A percentile compares a stretch with the other conserved stretches of the same genome.
These are phyloP conservation scores for Mycena vitilis DNA, from an alignment of 768 basidiomycete species.

Conservation along the genomic window DNA sequence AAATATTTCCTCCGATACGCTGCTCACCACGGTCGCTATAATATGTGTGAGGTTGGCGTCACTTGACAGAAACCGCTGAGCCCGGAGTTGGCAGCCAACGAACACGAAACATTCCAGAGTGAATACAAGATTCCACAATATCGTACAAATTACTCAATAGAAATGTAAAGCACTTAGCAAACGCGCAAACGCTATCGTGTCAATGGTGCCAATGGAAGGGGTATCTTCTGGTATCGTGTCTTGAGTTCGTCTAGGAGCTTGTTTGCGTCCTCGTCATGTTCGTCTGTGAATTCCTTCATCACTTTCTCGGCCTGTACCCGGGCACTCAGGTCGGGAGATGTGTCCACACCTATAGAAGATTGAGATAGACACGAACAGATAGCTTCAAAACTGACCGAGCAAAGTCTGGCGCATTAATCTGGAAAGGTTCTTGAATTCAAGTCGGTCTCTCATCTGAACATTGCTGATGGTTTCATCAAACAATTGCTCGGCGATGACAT, in stretches of 20 bases:
- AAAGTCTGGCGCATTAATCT: not conserved
- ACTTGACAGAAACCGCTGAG: not conserved
- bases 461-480: constrained; percentile 3
- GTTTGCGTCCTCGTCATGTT: constrained; percentile 8
- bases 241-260: constrained; percentile 12
- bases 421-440: not conserved
- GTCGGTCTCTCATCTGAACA: not conserved
- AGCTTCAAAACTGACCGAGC: not conserved
- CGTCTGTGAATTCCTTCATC: not conserved
- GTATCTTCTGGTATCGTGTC: constrained; percentile 5
- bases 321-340: not conserved
- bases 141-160: not conserved
- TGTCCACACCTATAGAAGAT: not conserved
- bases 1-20: too few relatives aligned
- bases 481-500: not conserved
- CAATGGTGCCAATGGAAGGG: not conserved
- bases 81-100: too few relatives aligned
- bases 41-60: too few relatives aligned
- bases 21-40: too few relatives aligned
- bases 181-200: not conserved
- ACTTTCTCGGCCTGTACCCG: constrained; percentile 9
- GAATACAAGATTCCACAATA: constrained; percentile 2
- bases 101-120: too few relatives aligned
- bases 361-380: not conserved
- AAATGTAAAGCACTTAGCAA: not conserved